Percentiles rank a stretch among this genome's conserved stretches.
Conservation (phyloP, 495 filamentous ascomycete genomes). For the Choiromyces venosus region DNA sequence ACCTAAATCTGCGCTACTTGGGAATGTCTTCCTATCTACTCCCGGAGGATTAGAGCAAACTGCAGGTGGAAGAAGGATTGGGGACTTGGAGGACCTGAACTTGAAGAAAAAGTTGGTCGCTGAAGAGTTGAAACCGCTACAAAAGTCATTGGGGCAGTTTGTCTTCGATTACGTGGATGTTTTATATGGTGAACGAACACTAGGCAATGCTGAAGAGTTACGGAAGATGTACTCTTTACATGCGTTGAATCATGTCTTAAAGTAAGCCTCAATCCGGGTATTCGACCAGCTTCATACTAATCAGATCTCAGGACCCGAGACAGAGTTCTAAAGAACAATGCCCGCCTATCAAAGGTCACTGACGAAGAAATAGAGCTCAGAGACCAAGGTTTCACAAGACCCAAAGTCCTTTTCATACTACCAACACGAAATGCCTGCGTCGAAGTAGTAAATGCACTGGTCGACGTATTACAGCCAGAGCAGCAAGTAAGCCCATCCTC, state of each 20-base stretch:
- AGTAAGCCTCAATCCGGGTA: constrained; percentile 46
- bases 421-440: constrained; percentile 82
- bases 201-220: constrained; percentile 58
- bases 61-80: constrained; percentile 23
- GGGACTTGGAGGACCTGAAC: constrained; percentile 47
- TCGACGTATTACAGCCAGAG: constrained; percentile 66
- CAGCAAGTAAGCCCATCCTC: constrained; percentile 53
- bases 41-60: constrained; percentile 11
- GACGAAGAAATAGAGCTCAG: constrained; percentile 67
- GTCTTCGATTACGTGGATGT: constrained; percentile 78
- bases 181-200: constrained; percentile 65
- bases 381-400: constrained; percentile 93
- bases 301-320: constrained; percentile 63
- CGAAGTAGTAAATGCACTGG: constrained; percentile 67
- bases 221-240: constrained; percentile 74
- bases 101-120: constrained; percentile 56
- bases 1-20: constrained; percentile 44
- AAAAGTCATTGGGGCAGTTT: constrained; percentile 49
- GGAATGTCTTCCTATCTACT: constrained; percentile 38
- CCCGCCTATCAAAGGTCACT: constrained; percentile 53
- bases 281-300: constrained; percentile 19
- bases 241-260: constrained; percentile 82
- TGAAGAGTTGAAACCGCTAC: constrained; percentile 32
- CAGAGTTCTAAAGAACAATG: constrained; percentile 84
- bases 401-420: constrained; percentile 82